Conservation (phyloP, 2,329 filamentous ascomycete genomes). For the Hypoxylon sp. region DNA sequence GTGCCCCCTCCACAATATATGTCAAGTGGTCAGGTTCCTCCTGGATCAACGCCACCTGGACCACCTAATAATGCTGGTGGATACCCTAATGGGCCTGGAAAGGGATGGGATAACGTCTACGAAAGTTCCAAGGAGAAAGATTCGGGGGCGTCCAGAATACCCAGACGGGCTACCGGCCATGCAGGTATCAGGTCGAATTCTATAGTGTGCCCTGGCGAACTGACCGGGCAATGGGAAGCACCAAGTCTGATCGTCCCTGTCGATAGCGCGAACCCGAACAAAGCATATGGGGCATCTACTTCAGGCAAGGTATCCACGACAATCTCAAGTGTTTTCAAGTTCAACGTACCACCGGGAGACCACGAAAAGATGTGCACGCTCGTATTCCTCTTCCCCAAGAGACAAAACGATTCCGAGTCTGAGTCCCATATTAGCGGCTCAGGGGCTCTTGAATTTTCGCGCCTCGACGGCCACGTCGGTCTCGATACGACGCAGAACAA, state of each 20-base stretch:
- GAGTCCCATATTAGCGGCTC: slow-evolving; percentile 62
- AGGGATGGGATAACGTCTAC: neutral
- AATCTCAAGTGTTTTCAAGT: slow-evolving; percentile 75
- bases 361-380: slow-evolving; percentile 71
- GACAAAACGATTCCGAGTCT: slow-evolving; percentile 59
- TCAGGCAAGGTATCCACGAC: slow-evolving; percentile 66
- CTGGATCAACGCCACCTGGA: neutral
- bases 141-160: neutral
- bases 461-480: slow-evolving; percentile 61
- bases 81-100: neutral
- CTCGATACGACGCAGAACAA: slow-evolving; percentile 67
- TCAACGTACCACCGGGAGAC: slow-evolving; percentile 70
- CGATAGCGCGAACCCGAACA: slow-evolving; percentile 64
- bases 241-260: slow-evolving; percentile 74
- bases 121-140: neutral
- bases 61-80: neutral
- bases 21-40: neutral
- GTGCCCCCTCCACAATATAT: neutral
- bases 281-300: slow-evolving; percentile 65
- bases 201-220: slow-evolving; percentile 59
- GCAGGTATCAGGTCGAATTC: neutral
- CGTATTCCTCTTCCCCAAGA: slow-evolving; percentile 73
- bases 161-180: neutral
- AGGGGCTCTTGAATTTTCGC: slow-evolving; percentile 66
- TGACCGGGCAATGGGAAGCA: slow-evolving; percentile 64